Conservation (phyloP, 225 moss, liverwort and hornwort genomes). For the Polytrichum formosum region DNA sequence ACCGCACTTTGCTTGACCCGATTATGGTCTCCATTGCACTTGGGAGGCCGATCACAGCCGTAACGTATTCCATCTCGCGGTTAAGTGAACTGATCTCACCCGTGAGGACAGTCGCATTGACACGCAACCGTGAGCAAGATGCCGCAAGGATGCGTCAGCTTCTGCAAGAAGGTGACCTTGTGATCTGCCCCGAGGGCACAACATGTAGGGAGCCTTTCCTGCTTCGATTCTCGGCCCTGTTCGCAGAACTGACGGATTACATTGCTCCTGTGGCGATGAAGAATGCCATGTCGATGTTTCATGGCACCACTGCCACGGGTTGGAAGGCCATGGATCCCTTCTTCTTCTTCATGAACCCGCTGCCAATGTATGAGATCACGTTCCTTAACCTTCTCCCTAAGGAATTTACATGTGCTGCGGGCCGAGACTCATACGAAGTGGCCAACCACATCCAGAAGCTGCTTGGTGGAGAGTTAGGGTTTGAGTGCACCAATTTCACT, state of each 20-base stretch:
- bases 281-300: constrained; percentile 47
- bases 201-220: constrained; percentile 64
- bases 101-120: constrained; percentile 42
- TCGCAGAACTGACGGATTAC: constrained; percentile 51
- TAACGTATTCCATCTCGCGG: constrained; percentile 62
- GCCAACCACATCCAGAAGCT: constrained; percentile 56
- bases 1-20: constrained; percentile 57
- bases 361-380: constrained; percentile 46
- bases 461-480: constrained; percentile 41
- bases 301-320: constrained; percentile 54
- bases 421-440: constrained; percentile 35
- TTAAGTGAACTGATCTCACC: constrained; percentile 51
- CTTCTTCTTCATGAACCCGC: constrained; percentile 64
- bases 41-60: constrained; percentile 40
- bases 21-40: constrained; percentile 46
- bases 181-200: constrained; percentile 62
- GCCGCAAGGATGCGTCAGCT: constrained; percentile 34
- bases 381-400: constrained; percentile 43
- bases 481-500: constrained; percentile 56
- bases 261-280: constrained; percentile 56
- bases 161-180: constrained; percentile 42
- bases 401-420: constrained; percentile 34
- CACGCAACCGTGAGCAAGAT: constrained; percentile 39
- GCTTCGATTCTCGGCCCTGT: constrained; percentile 54
- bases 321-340: constrained; percentile 65